Evolutionary conservation across 2,329 filamentous ascomycete genomes (phyloP).

Genomic region (Pseudopithomyces maydicus): DNA sequence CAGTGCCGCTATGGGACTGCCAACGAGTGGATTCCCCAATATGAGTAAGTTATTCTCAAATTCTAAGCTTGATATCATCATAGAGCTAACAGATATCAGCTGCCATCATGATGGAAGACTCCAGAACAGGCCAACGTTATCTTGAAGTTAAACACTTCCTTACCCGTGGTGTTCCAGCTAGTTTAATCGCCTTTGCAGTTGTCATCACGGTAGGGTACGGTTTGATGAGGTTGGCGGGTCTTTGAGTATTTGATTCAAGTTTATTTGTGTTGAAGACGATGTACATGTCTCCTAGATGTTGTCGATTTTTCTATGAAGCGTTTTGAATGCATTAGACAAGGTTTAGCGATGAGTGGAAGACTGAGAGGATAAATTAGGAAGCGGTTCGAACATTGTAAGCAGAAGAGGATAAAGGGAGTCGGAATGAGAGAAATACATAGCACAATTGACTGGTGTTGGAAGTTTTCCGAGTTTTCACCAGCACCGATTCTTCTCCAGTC

Average conservation of each 20-base stretch:
- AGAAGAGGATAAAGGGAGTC: background rate
- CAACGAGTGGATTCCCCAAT: slow-evolving; percentile 95
- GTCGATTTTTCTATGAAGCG: background rate
- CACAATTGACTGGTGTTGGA: too few relatives aligned
- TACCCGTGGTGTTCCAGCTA: slow-evolving; percentile 87
- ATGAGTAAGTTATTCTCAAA: slow-evolving; percentile 78
- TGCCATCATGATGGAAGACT: slow-evolving; percentile 99
- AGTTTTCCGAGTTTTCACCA: too few relatives aligned
- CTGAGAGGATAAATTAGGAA: background rate
- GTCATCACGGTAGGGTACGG: slow-evolving; percentile 90
- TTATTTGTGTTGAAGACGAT: background rate
- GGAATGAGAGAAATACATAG: background rate
- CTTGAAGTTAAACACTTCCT: slow-evolving; percentile 93
- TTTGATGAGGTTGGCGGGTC: slow-evolving; percentile 77
- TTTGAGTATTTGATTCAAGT: slow-evolving; percentile 49
- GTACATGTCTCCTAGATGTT: background rate
- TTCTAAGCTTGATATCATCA: background rate
- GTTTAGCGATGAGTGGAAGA: background rate
- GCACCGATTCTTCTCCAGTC: background rate
- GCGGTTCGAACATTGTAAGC: background rate
- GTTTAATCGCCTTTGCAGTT: slow-evolving; percentile 78
- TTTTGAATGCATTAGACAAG: background rate
- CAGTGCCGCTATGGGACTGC: slow-evolving; percentile 94
- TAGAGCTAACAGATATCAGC: slow-evolving; percentile 57
- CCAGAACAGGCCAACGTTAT: slow-evolving; percentile 87